Percentiles rank a stretch among this genome's conserved stretches.
Evolutionary conservation across 345 rosid species (phyloP).

Genomic region (Populus davidiana): DNA sequence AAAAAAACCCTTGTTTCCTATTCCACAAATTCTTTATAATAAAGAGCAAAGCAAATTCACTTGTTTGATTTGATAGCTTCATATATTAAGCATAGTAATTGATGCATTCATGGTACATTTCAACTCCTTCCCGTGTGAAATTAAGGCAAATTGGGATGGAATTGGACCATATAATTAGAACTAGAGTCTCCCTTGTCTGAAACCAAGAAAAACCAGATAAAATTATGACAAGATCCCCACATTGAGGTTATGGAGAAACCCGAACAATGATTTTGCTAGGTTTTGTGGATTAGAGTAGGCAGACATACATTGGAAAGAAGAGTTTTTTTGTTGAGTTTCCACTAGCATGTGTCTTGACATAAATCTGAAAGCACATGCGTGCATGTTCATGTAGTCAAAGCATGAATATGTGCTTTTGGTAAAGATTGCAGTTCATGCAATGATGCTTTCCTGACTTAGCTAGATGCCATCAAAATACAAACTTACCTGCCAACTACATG

Average conservation of each 20-base stretch:
- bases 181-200: neutral
- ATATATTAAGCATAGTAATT: neutral
- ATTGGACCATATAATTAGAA: neutral
- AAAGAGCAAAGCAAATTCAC: neutral
- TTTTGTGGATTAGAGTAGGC: neutral
- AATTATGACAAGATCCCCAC: neutral
- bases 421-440: neutral
- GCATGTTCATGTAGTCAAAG: neutral
- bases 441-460: neutral
- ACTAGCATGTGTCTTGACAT: neutral
- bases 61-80: neutral
- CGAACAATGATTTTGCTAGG: neutral
- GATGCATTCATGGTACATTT: neutral
- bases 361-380: neutral
- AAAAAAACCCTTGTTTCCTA: too few relatives aligned
- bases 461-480: neutral
- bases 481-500: neutral
- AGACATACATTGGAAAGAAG: neutral
- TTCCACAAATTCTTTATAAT: too few relatives aligned
- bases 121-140: neutral
- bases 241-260: neutral
- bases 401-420: neutral
- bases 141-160: neutral
- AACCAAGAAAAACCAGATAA: neutral
- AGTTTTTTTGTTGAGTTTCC: neutral